phyloP scores from a whole-genome alignment of 352 stramenopile species.

The Globisporangium radiosum region DNA sequence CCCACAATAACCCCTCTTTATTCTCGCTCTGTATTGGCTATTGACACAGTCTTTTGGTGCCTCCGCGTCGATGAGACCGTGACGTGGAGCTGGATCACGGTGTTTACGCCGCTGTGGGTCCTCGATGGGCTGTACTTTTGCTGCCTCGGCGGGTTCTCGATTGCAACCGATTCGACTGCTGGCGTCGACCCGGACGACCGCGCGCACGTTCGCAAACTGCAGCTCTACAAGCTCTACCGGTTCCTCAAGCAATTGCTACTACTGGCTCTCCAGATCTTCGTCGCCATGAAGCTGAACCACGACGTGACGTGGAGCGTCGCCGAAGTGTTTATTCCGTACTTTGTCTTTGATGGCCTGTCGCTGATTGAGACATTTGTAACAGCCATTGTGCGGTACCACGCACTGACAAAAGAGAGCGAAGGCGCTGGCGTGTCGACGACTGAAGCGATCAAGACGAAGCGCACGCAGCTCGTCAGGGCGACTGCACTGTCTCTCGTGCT shows the following conservation, averaged over 20 bases:
- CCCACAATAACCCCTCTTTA: no score
- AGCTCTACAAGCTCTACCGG: constrained; percentile 68
- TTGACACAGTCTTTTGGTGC: constrained; percentile 66
- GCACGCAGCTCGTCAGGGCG: constrained; percentile 26
- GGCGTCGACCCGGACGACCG: constrained; percentile 57
- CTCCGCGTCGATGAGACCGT: constrained; percentile 69
- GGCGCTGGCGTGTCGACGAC: constrained; percentile 64
- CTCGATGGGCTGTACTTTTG: constrained; percentile 72
- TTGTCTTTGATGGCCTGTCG: constrained; percentile 68
- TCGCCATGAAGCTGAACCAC: constrained; percentile 76
- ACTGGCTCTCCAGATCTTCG: constrained; percentile 73
- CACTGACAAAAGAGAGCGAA: constrained; percentile 71
- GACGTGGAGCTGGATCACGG: constrained; percentile 71
- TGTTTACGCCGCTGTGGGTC: constrained; percentile 81
- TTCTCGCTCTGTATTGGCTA: no score
- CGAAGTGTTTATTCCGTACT: constrained; percentile 74
- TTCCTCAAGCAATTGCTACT: constrained; percentile 77
- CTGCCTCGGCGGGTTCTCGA: constrained; percentile 55
- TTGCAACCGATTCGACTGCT: constrained; percentile 26
- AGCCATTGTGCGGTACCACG: constrained; percentile 53
- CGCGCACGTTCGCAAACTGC: constrained; percentile 25
- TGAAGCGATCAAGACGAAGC: constrained; percentile 63
- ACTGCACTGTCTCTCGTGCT: constrained; percentile 38
- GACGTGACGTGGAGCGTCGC: constrained; percentile 55
- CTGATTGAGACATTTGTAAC: constrained; percentile 53